Base-by-base conservation (phyloP, 345 rosid species). In the Lumnitzera racemosa region DNA sequence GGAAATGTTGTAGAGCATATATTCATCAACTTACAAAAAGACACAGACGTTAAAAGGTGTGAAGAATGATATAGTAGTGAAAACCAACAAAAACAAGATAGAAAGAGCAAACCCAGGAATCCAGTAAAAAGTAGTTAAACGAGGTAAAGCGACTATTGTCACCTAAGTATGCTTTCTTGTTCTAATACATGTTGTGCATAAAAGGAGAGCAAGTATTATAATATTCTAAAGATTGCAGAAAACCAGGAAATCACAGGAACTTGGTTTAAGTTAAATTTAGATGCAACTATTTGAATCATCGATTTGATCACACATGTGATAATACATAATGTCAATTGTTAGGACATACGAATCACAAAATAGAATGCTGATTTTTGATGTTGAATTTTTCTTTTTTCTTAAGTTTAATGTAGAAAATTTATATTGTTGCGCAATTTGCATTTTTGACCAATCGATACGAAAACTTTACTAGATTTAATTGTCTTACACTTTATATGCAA, bases 71-170 rank as follows among this genome's bases (percentile, higher is more conserved):
- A 46, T 57, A 41, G 16, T 41, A 57, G 43, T 2, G 43, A 36
- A 20, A 7, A 36, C 43, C 43, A 36, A 36, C 43, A 57, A 57
- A 14, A 47, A 46, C 24, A 57, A 53, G 57, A 48, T 64, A 25
- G 58, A 57, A 29, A 29, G 43, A 17, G 13, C 25, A 46, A 58
- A 20, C 69, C 69, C 69, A 24, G 69, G 63, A 66, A 66, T 66
- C 69, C 69, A 24, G 69, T 48, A 36, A 46, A 36, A 58, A 58
- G 69, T 36, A 58, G 57, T 58, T 41, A 43, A 57, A 65, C 57
- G 56, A 51, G 62, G 50, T 46, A 51, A 65, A 65, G 68, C 51
- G 51, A 12, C 55, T 23, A 15, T 53, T 25, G 12, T 47, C 55
- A 47, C 46, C 61, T 41, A 54, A 13, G n/a, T 24, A 20, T 41